Evolutionary conservation across 2,329 filamentous ascomycete genomes (phyloP).

Genomic region (Decorospora gaudefroyi): DNA sequence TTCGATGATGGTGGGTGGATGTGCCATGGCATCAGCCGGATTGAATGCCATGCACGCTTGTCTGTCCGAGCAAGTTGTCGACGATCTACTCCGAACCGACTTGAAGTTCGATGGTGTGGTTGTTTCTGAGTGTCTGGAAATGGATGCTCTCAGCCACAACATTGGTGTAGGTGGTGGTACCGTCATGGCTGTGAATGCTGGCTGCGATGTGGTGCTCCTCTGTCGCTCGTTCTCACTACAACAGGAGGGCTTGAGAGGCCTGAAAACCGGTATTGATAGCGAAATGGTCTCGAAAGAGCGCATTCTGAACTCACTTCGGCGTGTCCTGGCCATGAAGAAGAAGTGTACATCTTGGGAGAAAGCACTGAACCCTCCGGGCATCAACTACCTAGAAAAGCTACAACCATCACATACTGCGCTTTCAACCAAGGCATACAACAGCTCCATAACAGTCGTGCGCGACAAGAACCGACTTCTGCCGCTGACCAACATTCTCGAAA

Average conservation of each 20-base stretch:
- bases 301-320: constrained; percentile 76
- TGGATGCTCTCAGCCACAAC: constrained; percentile 93
- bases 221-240: constrained; percentile 88
- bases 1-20: constrained; percentile 94
- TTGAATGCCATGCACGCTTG: constrained; percentile 97
- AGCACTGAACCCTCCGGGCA: constrained; percentile 83
- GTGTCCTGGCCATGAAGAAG: constrained; percentile 79
- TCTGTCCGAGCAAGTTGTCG: constrained; percentile 88
- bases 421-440: constrained; percentile 85
- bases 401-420: constrained; percentile 81
- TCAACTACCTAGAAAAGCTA: constrained; percentile 74
- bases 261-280: constrained; percentile 88
- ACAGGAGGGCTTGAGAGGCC: constrained; percentile 85
- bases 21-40: constrained; percentile 86
- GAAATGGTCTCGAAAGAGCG: constrained; percentile 81
- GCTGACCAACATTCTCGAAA: constrained; percentile 76
- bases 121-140: constrained; percentile 93
- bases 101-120: constrained; percentile 89
- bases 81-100: constrained; percentile 84
- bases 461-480: constrained; percentile 87
- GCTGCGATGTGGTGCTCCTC: constrained; percentile 87
- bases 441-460: constrained; percentile 88
- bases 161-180: constrained; percentile 97
- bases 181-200: constrained; percentile 95
- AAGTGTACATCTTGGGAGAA: constrained; percentile 89